These are phyloP conservation scores for Exophiala dermatitidis DNA, from an alignment of 2,329 filamentous ascomycete genomes.

Conservation along the genomic window DNA sequence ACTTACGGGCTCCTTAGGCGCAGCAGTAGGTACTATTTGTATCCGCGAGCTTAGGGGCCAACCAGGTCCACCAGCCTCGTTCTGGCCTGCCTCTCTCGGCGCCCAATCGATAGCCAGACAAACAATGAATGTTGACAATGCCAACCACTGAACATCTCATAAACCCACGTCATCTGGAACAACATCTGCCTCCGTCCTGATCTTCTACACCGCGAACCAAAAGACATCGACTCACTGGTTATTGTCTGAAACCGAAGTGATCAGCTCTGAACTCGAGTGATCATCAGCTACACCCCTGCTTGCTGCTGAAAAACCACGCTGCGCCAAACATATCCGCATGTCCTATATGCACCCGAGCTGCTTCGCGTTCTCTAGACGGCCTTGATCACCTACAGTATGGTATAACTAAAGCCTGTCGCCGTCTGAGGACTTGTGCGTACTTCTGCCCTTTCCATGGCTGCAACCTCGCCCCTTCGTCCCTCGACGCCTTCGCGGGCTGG, in stretches of 20 bases:
- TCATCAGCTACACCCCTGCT: not conserved
- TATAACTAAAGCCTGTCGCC: not conserved
- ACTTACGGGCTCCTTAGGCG: no score
- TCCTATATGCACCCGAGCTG: not conserved
- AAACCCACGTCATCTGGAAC: not conserved
- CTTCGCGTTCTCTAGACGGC: not conserved
- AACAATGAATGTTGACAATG: not conserved
- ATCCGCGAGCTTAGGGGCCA: not conserved
- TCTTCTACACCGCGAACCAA: not conserved
- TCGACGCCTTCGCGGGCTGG: slow-evolving; percentile 11
- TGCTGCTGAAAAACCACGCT: not conserved
- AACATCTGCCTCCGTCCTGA: not conserved
- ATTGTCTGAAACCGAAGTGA: not conserved
- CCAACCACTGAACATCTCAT: not conserved
- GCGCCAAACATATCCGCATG: not conserved
- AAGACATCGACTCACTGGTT: not conserved
- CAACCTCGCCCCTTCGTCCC: slow-evolving; percentile 12
- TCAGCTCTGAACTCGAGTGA: no score
- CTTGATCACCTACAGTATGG: not conserved
- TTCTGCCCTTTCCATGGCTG: slow-evolving; percentile 5
- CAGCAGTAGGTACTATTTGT: no score
- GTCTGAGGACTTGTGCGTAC: not conserved
- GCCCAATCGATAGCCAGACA: no score
- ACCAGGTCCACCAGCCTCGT: not conserved
- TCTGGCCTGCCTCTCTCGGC: not conserved